Conservation (phyloP, 2,329 filamentous ascomycete species). For the Microsporum audouinii region DNA sequence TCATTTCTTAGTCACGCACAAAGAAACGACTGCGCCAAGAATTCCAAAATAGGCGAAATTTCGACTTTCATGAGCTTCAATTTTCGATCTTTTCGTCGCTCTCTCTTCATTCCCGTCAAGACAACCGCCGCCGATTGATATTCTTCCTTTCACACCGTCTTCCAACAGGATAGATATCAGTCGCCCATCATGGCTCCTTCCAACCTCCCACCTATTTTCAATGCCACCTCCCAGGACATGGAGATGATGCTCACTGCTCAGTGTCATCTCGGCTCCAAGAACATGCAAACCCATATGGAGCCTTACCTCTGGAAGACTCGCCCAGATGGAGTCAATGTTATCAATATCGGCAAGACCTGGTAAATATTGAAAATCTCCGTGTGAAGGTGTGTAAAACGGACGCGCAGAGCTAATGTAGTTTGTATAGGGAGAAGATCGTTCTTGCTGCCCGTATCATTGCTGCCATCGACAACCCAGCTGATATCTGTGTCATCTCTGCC, state of each 20-base stretch:
- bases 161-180: slow-evolving; percentile 31
- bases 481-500: slow-evolving; percentile 98
- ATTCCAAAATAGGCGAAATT: slow-evolving; percentile 8
- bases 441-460: slow-evolving; percentile 97
- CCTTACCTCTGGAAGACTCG: slow-evolving; percentile 99
- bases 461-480: slow-evolving; percentile 97
- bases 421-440: slow-evolving; percentile 92
- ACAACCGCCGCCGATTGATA: slow-evolving; percentile 39
- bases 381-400: not conserved
- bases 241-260: slow-evolving; percentile 98
- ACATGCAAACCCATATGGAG: slow-evolving; percentile 99
- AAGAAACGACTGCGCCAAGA: slow-evolving; percentile 9
- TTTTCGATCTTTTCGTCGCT: slow-evolving; percentile 8
- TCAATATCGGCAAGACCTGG: slow-evolving; percentile 99
- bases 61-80: not conserved
- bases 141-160: slow-evolving; percentile 25
- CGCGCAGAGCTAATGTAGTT: not conserved
- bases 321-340: slow-evolving; percentile 92
- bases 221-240: slow-evolving; percentile 95
- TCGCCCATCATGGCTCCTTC: slow-evolving; percentile 80
- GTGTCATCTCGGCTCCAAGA: slow-evolving; percentile 95
- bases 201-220: slow-evolving; percentile 90
- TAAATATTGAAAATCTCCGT: slow-evolving; percentile 32
- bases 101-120: slow-evolving; percentile 18
- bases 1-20: slow-evolving; percentile 3